Base-by-base conservation (phyloP, 352 stramenopile genomes). In the Salisapilia sapeloensis region DNA sequence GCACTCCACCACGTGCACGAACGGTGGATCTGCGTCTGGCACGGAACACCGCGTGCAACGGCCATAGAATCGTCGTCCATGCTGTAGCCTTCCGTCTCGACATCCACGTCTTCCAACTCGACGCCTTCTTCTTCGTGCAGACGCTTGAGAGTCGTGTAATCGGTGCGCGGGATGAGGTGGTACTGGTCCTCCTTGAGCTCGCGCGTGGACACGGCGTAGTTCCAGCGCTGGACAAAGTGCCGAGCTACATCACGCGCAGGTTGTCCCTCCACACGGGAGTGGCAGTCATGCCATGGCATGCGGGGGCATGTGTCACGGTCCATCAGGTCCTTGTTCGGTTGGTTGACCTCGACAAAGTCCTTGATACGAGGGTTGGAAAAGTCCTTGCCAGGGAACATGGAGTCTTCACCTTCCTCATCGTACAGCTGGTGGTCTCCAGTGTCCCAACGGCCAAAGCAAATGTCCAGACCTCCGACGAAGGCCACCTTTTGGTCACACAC, bases 141-240 rank as follows among this genome's bases (percentile, higher is more conserved):
- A n/a, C n/a, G n/a, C n/a, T n/a, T n/a, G n/a, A n/a, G n/a, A n/a
- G 30, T 33, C 48, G 1, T 56, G 28, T 27, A 11, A 37, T 20
- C 10, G 17, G 14, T 2, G 28, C 23, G 6, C 26, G 26, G 6
- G 41, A 33, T 4, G 38, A 6, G 4, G 35, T 19, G 5, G 35
- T 33, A 6, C 21, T 18, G 23, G 30, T 24, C 26, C 11, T 6
- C 9, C 17, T 11, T 6, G 13, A 24, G 5, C 21, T 29, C 14
- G 22, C 15, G 6, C 21, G 10, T 3, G 16, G 23, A 6, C 33
- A 25, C 9, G 24, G 37, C 38, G 19, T 48, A 52, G 26, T 52
- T 52, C 44, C 44, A 52, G 10, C 44, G 44, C 3, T 52, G 41
- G 18, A 52, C 45, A 22, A 52, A 52, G 40, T 52, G 44, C 4